A percentile compares a stretch with the other conserved stretches of the same genome.
Conservation (phyloP, 1,284 basidiomycete genomes). For the Boletus mariae region DNA sequence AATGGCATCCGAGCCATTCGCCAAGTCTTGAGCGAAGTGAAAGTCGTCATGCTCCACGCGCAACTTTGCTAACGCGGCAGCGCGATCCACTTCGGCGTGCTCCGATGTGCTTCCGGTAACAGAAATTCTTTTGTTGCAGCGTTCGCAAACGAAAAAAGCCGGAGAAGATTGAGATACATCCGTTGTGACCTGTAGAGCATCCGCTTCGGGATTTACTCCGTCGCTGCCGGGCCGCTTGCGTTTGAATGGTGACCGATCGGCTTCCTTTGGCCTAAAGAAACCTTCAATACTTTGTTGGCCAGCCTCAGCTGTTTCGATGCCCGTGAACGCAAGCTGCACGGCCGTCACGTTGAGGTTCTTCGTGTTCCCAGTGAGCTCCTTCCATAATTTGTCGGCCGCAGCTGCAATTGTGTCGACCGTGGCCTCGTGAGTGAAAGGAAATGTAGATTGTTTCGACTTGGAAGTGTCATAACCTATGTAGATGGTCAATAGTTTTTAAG, state of each 20-base stretch:
- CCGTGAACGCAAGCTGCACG: slow-evolving; percentile 78
- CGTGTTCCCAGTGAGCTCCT: slow-evolving; percentile 66
- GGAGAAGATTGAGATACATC: slow-evolving; percentile 2
- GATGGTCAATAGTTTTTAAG: slow-evolving; percentile 3
- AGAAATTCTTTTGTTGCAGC: slow-evolving; percentile 48
- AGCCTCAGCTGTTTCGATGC: slow-evolving; percentile 74
- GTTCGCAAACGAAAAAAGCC: slow-evolving; percentile 47
- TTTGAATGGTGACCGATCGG: slow-evolving; percentile 23
- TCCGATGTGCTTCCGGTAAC: slow-evolving; percentile 24
- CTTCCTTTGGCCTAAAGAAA: slow-evolving; percentile 57
- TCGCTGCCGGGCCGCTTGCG: slow-evolving; percentile 21
- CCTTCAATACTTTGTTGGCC: slow-evolving; percentile 87
- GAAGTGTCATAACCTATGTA: slow-evolving; percentile 59
- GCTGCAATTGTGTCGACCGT: slow-evolving; percentile 74
- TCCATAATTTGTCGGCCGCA: slow-evolving; percentile 85
- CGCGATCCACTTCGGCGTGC: slow-evolving; percentile 26
- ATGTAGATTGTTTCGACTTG: slow-evolving; percentile 77
- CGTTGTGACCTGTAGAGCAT: background rate
- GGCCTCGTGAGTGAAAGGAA: slow-evolving; percentile 75
- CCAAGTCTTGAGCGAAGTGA: slow-evolving; percentile 79
- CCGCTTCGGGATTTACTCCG: background rate
- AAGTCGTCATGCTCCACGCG: slow-evolving; percentile 81
- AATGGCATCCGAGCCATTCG: slow-evolving; percentile 33
- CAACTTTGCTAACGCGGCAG: slow-evolving; percentile 44
- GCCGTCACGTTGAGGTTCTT: slow-evolving; percentile 64